Conservation (phyloP, 2,329 filamentous ascomycete species). For the Diaporthe citriasiana region DNA sequence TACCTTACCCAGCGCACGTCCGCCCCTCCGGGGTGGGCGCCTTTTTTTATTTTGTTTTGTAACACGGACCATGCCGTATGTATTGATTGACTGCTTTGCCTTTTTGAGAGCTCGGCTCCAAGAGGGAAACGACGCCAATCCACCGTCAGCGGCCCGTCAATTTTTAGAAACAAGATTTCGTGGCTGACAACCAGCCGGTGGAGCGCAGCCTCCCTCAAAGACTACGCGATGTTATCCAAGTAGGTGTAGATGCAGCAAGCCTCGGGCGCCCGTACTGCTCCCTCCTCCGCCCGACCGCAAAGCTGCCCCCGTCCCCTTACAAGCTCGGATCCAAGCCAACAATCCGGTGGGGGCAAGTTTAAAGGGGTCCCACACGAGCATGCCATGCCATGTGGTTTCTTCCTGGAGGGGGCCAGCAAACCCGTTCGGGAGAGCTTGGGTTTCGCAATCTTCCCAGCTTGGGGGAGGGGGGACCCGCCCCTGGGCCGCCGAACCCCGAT, state of each 20-base stretch:
- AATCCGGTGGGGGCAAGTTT: conserved; percentile 19
- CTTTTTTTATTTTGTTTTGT: not conserved
- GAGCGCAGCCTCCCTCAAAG: not conserved
- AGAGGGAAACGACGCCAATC: not conserved
- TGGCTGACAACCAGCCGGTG: no score
- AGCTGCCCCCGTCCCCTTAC: not conserved
- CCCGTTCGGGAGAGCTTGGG: not conserved
- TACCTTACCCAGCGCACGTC: conserved; percentile 12
- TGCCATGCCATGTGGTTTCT: conserved; percentile 35
- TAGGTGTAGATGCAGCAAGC: not conserved
- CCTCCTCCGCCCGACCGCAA: not conserved
- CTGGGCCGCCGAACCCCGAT: conserved; percentile 31
- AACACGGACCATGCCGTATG: conserved; percentile 15
- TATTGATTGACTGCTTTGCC: not conserved
- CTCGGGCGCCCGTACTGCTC: not conserved
- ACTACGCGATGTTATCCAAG: not conserved
- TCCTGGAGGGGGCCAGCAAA: not conserved
- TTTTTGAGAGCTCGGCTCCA: not conserved
- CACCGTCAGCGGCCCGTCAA: not conserved
- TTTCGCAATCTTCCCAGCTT: conserved; percentile 16
- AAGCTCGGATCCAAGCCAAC: conserved; percentile 19
- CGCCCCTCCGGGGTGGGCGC: not conserved
- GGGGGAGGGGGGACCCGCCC: not conserved
- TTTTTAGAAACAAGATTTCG: not conserved
- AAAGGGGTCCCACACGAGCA: conserved; percentile 20